Evolutionary conservation across 2,329 filamentous ascomycete genomes (phyloP).

Genomic region (Monosporascus sp.): DNA sequence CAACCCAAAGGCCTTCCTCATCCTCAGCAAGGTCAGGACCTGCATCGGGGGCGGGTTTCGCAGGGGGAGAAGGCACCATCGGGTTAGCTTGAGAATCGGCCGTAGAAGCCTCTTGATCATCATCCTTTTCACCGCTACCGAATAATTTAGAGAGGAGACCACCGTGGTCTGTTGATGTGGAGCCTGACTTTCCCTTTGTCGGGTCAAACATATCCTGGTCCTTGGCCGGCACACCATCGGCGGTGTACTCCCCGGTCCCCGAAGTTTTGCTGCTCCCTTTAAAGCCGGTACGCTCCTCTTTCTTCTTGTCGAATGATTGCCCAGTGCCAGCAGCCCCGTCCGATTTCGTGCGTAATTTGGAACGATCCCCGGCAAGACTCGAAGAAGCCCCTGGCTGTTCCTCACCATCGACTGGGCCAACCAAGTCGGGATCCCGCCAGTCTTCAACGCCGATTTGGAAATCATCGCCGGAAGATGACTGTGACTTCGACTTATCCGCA

Average conservation of each 20-base stretch:
- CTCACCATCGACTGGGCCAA: conserved; percentile 35
- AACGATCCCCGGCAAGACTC: background rate
- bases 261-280: conserved; percentile 44
- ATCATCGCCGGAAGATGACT: conserved; percentile 41
- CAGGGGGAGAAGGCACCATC: conserved; percentile 16
- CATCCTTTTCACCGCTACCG: conserved; percentile 29
- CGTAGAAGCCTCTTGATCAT: conserved; percentile 25
- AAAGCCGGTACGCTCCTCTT: background rate
- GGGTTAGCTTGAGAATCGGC: conserved; percentile 25
- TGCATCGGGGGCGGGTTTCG: conserved; percentile 17
- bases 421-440: conserved; percentile 74
- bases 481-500: conserved; percentile 17
- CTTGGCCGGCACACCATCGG: conserved; percentile 28
- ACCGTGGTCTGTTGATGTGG: conserved; percentile 13
- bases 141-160: conserved; percentile 47
- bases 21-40: conserved; percentile 31
- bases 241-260: conserved; percentile 65
- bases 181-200: conserved; percentile 17
- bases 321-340: background rate
- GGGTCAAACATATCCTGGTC: conserved; percentile 23
- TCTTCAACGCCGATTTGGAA: conserved; percentile 84
- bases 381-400: conserved; percentile 11
- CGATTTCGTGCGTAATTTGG: background rate
- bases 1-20: conserved; percentile 90
- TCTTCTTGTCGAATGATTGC: background rate